Percentiles rank a stretch among this genome's conserved stretches.
phyloP scores from a whole-genome alignment of 345 rosid species.

The Lenwebbia sp. region DNA sequence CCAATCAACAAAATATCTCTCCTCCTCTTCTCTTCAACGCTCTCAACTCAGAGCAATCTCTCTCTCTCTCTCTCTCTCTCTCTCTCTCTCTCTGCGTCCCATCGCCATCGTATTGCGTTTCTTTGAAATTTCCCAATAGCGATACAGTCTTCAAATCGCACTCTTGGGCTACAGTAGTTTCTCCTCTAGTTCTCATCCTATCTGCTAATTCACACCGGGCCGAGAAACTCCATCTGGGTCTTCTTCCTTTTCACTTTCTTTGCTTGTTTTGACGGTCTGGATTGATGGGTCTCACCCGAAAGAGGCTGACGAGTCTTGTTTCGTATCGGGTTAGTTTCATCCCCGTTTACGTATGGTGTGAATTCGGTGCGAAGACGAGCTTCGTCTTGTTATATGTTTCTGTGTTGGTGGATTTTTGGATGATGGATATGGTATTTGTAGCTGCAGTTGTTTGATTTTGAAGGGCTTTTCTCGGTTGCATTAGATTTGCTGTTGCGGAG shows the following conservation, averaged over 20 bases:
- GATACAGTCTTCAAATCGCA: not conserved
- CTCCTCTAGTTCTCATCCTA: not conserved
- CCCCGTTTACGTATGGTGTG: not conserved
- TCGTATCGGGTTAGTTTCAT: not conserved
- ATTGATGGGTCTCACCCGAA: not conserved
- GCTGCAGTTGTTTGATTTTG: not conserved
- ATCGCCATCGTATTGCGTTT: not conserved
- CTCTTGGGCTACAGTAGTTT: not conserved
- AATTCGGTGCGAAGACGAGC: not conserved
- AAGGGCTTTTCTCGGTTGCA: not conserved
- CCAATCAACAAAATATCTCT: not conserved
- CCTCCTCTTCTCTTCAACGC: not conserved
- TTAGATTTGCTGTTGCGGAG: not conserved
- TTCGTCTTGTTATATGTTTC: not conserved
- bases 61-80: not conserved
- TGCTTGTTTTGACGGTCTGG: not conserved
- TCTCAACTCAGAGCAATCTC: not conserved
- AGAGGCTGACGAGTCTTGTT: not conserved
- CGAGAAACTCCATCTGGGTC: not conserved
- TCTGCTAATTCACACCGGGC: not conserved
- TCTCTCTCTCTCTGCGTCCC: not conserved
- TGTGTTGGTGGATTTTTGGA: not conserved
- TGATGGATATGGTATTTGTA: not conserved
- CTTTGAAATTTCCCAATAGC: not conserved
- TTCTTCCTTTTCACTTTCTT: not conserved